Conservation (phyloP, 208 protist genomes). For the Wallacemonas sp. region DNA sequence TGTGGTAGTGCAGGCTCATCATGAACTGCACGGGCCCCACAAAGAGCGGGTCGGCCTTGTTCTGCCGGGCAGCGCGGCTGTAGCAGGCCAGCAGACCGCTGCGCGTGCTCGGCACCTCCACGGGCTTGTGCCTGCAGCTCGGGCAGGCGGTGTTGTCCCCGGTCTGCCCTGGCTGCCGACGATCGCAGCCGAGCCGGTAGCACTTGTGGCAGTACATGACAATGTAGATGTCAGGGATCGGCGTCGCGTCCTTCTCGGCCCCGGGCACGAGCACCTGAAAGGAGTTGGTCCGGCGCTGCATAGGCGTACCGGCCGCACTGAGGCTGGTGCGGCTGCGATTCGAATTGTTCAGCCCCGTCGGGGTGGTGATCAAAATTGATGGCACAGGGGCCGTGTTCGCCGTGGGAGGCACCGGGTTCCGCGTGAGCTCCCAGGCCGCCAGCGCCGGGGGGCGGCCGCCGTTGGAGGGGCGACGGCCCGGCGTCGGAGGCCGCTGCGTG, state of each 20-base stretch:
- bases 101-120: background rate
- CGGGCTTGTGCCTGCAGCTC: background rate
- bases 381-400: background rate
- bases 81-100: background rate
- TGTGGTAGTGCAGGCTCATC: slow-evolving; percentile 11
- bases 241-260: background rate
- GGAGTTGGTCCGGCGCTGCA: background rate
- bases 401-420: background rate
- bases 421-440: background rate
- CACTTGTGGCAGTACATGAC: slow-evolving; percentile 1
- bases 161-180: background rate
- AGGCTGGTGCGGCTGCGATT: background rate
- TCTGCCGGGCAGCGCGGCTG: background rate
- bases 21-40: background rate
- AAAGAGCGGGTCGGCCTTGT: background rate
- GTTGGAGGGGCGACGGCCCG: background rate
- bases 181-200: slow-evolving; percentile 3
- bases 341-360: background rate
- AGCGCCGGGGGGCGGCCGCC: background rate
- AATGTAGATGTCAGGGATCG: background rate
- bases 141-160: slow-evolving; percentile 1
- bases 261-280: background rate
- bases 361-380: background rate
- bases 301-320: background rate
- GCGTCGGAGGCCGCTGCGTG: background rate